Conservation (phyloP, 495 filamentous ascomycete genomes). For the Penicillium herquei region DNA sequence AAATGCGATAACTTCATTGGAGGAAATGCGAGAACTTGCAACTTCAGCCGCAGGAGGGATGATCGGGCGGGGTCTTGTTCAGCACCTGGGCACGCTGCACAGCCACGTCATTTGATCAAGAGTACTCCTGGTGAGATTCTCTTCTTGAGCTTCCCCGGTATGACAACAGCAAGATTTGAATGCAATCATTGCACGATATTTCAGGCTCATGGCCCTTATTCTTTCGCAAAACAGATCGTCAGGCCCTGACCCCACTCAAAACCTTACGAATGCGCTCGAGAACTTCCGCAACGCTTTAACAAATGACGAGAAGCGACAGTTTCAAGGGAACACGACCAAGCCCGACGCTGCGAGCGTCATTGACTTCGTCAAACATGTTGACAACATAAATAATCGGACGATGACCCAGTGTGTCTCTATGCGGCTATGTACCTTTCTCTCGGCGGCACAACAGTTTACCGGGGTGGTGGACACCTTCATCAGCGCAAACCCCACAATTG, state of each 20-base stretch:
- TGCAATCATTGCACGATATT: no score
- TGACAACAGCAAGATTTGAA: no score
- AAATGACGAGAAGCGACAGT: conserved; percentile 21
- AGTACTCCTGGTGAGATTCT: no score
- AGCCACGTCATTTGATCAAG: no score
- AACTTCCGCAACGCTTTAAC: conserved; percentile 22
- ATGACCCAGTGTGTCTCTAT: conserved; percentile 19
- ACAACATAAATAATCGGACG: conserved; percentile 21
- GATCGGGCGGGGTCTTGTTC: no score
- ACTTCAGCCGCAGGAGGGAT: no score
- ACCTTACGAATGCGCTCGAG: conserved; percentile 11
- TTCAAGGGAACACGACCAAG: conserved; percentile 11
- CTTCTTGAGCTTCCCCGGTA: no score
- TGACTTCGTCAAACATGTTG: conserved; percentile 26
- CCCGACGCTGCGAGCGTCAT: conserved; percentile 29
- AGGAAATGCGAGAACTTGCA: no score
- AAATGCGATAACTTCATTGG: no score
- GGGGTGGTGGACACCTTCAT: conserved; percentile 30
- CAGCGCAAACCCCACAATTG: conserved; percentile 30
- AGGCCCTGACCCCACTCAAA: background rate
- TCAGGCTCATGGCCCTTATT: no score
- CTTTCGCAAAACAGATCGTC: no score
- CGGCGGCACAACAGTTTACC: conserved; percentile 30
- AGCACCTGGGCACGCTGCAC: no score
- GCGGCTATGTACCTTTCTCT: conserved; percentile 27